phyloP scores from a whole-genome alignment of 768 basidiomycete genomes.

The Melanogaster broomeanus region DNA sequence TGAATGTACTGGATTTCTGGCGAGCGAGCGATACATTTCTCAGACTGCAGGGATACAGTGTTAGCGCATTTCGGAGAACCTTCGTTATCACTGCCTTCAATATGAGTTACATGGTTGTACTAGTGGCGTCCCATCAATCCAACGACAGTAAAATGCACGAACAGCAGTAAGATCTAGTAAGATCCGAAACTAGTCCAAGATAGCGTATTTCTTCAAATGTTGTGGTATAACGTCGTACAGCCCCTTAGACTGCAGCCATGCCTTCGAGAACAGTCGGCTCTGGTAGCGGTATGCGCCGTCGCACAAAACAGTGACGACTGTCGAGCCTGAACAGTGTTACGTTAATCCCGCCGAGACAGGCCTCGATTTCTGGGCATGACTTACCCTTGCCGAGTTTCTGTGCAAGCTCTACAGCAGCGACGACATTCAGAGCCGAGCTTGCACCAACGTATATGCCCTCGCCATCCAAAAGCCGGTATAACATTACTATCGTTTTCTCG shows the following conservation, averaged over 20 bases:
- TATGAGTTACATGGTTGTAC: background rate
- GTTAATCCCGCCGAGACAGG: background rate
- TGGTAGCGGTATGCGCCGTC: slow-evolving; percentile 99
- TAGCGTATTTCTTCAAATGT: slow-evolving; percentile 85
- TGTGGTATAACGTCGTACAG: slow-evolving; percentile 78
- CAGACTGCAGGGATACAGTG: background rate
- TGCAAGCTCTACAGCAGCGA: slow-evolving; percentile 89
- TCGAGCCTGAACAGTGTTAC: slow-evolving; percentile 57
- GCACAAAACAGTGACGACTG: slow-evolving; percentile 84
- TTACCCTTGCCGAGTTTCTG: slow-evolving; percentile 80
- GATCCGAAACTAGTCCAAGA: slow-evolving; percentile 70
- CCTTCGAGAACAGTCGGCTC: slow-evolving; percentile 91
- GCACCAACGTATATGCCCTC: slow-evolving; percentile 96
- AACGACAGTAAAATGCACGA: background rate
- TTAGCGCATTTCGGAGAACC: background rate
- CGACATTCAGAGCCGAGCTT: slow-evolving; percentile 92
- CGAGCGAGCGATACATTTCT: slow-evolving; percentile 1
- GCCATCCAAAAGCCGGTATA: slow-evolving; percentile 88
- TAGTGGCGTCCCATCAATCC: background rate
- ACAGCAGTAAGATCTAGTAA: background rate
- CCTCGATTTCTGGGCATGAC: background rate
- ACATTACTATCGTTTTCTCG: slow-evolving; percentile 87
- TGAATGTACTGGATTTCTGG: too few species aligned
- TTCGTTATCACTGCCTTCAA: background rate
- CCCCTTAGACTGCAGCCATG: slow-evolving; percentile 84